phyloP scores from a whole-genome alignment of 164 flowering plant genomes.

The Cinnamomum micranthum region DNA sequence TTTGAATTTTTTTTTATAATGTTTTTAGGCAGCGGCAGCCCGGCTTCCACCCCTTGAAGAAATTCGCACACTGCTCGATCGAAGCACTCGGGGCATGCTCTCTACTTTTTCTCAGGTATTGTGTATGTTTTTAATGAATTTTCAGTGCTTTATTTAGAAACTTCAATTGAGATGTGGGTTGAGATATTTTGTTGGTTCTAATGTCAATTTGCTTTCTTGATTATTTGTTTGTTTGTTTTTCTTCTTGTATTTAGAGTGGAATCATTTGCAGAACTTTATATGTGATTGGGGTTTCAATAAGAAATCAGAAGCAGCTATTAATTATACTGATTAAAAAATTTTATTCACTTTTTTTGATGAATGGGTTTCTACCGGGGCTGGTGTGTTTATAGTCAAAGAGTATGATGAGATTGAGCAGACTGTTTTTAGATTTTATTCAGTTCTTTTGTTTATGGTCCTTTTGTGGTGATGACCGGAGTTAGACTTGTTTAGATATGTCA shows the following conservation, averaged over 20 bases:
- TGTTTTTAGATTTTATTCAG: neutral
- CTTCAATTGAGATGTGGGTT: neutral
- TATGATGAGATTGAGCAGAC: neutral
- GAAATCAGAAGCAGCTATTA: neutral
- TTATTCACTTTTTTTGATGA: neutral
- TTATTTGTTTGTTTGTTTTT: neutral
- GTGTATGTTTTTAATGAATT: neutral
- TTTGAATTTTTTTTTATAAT: neutral
- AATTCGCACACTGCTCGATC: conserved; percentile 59
- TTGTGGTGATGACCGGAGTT: neutral
- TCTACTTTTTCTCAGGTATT: conserved; percentile 77
- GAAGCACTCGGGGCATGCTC: conserved; percentile 58
- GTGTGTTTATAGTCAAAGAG: neutral
- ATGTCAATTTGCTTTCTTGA: neutral
- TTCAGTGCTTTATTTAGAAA: neutral
- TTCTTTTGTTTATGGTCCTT: neutral
- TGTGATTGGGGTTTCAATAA: neutral
- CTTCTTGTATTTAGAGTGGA: neutral
- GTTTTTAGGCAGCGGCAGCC: conserved; percentile 54
- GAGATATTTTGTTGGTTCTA: neutral
- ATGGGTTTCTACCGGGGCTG: neutral
- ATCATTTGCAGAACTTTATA: neutral
- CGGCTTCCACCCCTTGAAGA: conserved; percentile 74
- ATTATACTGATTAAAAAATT: too few relatives aligned
- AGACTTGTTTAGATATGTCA: too few relatives aligned